These are phyloP conservation scores for Fusarium penzigii DNA, from an alignment of 2,329 filamentous ascomycete genomes.

Conservation along the genomic window DNA sequence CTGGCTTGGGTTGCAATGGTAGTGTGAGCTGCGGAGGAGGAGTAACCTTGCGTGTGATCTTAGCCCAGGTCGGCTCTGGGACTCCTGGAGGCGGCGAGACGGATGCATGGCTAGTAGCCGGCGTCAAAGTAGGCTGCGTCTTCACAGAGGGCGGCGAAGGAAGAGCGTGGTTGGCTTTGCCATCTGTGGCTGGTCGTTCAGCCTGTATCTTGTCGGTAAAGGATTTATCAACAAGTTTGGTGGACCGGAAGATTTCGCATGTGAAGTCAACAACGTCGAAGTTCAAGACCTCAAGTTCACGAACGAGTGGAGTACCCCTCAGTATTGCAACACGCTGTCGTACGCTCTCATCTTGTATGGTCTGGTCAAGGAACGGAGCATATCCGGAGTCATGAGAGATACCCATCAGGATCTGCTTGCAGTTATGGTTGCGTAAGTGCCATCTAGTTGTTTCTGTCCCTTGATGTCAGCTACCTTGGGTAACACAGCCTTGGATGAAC, in stretches of 20 bases:
- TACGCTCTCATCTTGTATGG: slow-evolving; percentile 46
- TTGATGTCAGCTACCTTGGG: slow-evolving; percentile 5
- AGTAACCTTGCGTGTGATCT: slow-evolving; percentile 42
- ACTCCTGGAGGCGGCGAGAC: slow-evolving; percentile 15
- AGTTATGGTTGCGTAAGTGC: slow-evolving; percentile 62
- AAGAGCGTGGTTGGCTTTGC: slow-evolving; percentile 1
- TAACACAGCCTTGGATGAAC: background rate
- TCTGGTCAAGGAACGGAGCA: slow-evolving; percentile 58
- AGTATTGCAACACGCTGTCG: slow-evolving; percentile 52
- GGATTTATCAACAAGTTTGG: slow-evolving; percentile 48
- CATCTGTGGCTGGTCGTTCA: slow-evolving; percentile 1
- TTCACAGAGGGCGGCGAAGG: slow-evolving; percentile 14
- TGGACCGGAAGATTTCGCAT: slow-evolving; percentile 52
- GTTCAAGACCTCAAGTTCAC: slow-evolving; percentile 49
- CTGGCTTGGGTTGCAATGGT: slow-evolving; percentile 37
- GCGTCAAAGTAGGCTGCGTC: slow-evolving; percentile 21
- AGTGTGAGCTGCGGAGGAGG: slow-evolving; percentile 43
- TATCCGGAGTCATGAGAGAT: slow-evolving; percentile 64
- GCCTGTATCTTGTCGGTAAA: background rate
- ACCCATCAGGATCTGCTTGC: slow-evolving; percentile 62
- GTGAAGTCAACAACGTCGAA: slow-evolving; percentile 49
- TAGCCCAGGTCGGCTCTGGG: slow-evolving; percentile 37
- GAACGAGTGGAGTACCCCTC: slow-evolving; percentile 53
- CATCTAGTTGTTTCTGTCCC: slow-evolving; percentile 51
- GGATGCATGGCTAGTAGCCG: slow-evolving; percentile 28